These are phyloP conservation scores for Aspergillus cristatus DNA, from an alignment of 495 filamentous ascomycete species.

Conservation along the genomic window DNA sequence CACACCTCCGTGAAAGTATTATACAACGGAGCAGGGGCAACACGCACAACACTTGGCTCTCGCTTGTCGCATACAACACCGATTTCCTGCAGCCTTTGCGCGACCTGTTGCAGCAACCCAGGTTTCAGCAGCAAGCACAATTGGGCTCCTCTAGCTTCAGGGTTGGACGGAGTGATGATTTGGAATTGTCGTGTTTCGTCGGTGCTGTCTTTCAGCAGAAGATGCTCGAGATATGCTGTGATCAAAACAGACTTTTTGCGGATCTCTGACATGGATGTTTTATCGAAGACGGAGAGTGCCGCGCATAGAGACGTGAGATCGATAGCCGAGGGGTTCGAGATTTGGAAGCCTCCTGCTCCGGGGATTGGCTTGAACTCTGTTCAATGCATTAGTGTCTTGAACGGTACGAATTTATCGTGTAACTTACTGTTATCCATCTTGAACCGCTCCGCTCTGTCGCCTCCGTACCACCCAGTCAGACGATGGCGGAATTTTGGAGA, in stretches of 20 bases:
- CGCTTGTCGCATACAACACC: constrained; percentile 84
- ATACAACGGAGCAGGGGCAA: constrained; percentile 86
- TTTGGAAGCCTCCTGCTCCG: constrained; percentile 52
- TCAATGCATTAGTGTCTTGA: constrained; percentile 6
- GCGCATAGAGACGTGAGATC: constrained; percentile 59
- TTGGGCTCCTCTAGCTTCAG: constrained; percentile 73
- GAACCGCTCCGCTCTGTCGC: constrained; percentile 66
- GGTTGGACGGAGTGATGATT: constrained; percentile 75
- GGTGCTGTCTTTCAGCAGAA: constrained; percentile 44
- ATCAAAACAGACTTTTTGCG: constrained; percentile 65
- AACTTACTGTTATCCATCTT: constrained; percentile 58
- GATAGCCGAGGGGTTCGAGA: constrained; percentile 52
- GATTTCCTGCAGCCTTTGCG: constrained; percentile 54
- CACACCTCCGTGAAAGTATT: constrained; percentile 76
- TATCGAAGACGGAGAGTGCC: constrained; percentile 65
- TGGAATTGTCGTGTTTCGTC: constrained; percentile 25
- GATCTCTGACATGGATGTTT: constrained; percentile 59
- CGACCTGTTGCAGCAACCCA: constrained; percentile 60
- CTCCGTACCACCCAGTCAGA: constrained; percentile 85
- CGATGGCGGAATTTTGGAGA: constrained; percentile 43
- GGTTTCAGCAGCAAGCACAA: constrained; percentile 63
- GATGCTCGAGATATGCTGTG: constrained; percentile 71
- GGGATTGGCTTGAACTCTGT: constrained; percentile 63
- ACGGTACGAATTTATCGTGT: not conserved
- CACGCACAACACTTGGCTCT: constrained; percentile 84